Base-by-base conservation (phyloP, 768 basidiomycete species). In the Leccinum subtestaceum region DNA sequence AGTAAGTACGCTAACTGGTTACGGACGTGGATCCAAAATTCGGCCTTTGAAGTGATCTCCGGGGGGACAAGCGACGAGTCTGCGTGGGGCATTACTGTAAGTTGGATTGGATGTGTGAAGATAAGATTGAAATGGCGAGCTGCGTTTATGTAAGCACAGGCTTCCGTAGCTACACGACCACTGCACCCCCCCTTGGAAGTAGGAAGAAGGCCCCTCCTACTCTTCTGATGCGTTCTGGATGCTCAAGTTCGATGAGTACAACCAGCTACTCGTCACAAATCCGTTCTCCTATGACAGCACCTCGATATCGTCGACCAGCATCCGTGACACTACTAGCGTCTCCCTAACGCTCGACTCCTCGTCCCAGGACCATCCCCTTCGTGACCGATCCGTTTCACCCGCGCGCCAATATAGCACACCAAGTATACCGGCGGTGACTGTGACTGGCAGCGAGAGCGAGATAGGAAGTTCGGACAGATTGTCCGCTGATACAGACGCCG, bases 21-120 rank as follows among this genome's bases (percentile, higher is more conserved):
- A 60, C 82, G 74, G 27, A 95, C 83, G 74, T 94, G 88, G 2
- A 74, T 72, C 90, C 95, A 96, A 73, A 96, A 94, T 36, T 87
- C 82, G 8, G 77, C 36, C 70, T 95, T 97, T 25, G 85, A 84
- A 54, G 78, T 79, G 60, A 96, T 84, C 77, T 73, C 80, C 21
- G 75, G 63, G n/a, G 91, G 92, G 6, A 95, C 78, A 15, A 86
- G 72, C 1, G 88, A 86, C 11, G 86, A 78, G 69, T 94, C 93
- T 58, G 93, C 91, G 77, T 95, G 93, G 19, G 86, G 88, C 92
- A 93, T 93, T 43, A 38, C 15, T 89, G 29, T 55, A 15, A 25
- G 10, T 17, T 15, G 36, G 34, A 17, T 38, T 36, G 36, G 32
- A 32, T 38, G 15, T 17, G 2, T 38, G 17, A 40, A 40, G 38